Base-by-base conservation (phyloP, 2,329 filamentous ascomycete genomes). In the Xylaria sp. region DNA sequence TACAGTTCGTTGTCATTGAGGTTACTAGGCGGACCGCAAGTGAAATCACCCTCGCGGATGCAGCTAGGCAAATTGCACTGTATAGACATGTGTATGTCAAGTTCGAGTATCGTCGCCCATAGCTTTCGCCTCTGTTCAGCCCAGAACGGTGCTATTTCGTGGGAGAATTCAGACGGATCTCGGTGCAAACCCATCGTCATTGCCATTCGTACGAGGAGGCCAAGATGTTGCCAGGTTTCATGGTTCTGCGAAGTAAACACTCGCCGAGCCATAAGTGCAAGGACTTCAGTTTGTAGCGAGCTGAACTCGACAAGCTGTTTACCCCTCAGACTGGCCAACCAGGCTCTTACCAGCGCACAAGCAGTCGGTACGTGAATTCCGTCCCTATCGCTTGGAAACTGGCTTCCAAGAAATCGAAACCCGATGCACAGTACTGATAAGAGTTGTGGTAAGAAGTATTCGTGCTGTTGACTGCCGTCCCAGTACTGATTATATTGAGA, bases 121-220 rank as follows among this genome's bases (percentile, higher is more conserved):
- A 88, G 74, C 67, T 84, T 81, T n/a, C 86, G 81, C 40, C 86
- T 79, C 68, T 84, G 81, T 75, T 88, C 86, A n/a, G 82, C 83
- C 53, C 83, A 80, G 72, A 87, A 88, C 0, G 84, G 80, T 5
- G 81, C 79, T 60, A 88, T 83, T 36, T 83, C 81, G 3, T 80
- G 79, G 31, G 82, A 80, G 64, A 85, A 87, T 71, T 88, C 86
- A 15, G 83, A 83, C 2, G 86, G 85, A 62, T 88, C 86, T 4
- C 86, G 82, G 71, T 88, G 86, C 56, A 88, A 78, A 3, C 86
- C 86, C 85, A 88, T 88, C 2, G 83, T 85, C 86, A 88, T 88
- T 36, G 85, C 86, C 80, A 86, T 85, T 17, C 86, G 83, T 5
- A 87, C 82, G 49, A 88, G 83, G 61, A 83, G 82, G 5, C 86